Base-by-base conservation (phyloP, 805 yeast species). In the Torulaspora indica region DNA sequence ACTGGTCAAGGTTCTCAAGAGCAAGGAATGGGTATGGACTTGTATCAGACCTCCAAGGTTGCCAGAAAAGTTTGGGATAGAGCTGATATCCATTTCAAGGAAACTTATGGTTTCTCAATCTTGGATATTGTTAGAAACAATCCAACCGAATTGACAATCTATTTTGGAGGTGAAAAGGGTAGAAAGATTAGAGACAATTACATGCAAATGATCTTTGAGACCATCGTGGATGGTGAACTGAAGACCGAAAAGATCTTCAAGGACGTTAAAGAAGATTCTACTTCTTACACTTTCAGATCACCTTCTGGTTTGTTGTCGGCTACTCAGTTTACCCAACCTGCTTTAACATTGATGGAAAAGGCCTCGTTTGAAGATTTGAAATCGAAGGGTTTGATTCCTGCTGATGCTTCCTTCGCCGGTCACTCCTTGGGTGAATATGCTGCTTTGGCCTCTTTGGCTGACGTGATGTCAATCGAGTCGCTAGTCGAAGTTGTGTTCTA, bases 1-100 rank as follows among this genome's bases (percentile, higher is more conserved):
- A 93, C 99, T 54, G 99, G 98, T 65, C 99, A 93, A 76, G 99
- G 99, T 69, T 91, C 98, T 49, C 99, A 93, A 72, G 98, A 95
- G 70, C 98, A 95, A 75, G 97, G 97, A 67, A 93, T 93, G 99
- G 98, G 99, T 77, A 93, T 93, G 99, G 98, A 93, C 69, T 78
- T 93, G 65, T 93, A 93, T 70, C 82, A 81, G 54, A 76, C 85
- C 33, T 85, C 96, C 40, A 89, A 79, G 24, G 96, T 93, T 66
- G 98, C 99, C 42, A 81, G 81, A 61, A 80, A 79, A 52, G 97
- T 93, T 51, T 93, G 99, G 98, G 98, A 93, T 68, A 85, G 88
- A 66, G 99, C 99, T 50, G 98, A 93, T 67, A 67, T 69, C 47
- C 98, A 95, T 70, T 93, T 95, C 75, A 75, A 88, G 64, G 75